phyloP scores from a whole-genome alignment of 1,284 basidiomycete genomes.

The Ganoderma sinense region DNA sequence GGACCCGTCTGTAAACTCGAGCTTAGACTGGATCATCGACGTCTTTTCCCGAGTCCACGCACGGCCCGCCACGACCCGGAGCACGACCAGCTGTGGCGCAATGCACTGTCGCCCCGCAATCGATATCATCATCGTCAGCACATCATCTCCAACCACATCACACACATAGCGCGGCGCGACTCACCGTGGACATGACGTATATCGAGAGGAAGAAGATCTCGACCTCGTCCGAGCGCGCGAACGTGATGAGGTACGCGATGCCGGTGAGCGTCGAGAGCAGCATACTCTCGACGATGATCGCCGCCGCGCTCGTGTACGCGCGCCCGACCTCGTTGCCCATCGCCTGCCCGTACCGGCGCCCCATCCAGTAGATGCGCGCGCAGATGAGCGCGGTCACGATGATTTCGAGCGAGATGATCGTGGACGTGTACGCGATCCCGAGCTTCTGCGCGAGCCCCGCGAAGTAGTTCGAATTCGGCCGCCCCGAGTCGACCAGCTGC shows the following conservation, averaged over 20 bases:
- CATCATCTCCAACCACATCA: neutral
- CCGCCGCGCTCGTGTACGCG: slow-evolving; percentile 22
- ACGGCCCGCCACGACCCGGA: slow-evolving; percentile 41
- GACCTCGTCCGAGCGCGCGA: slow-evolving; percentile 19
- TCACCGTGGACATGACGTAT: slow-evolving; percentile 30
- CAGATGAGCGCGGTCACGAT: slow-evolving; percentile 27
- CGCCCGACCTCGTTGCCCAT: slow-evolving; percentile 8
- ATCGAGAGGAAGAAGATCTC: slow-evolving; percentile 28
- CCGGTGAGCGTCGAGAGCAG: slow-evolving; percentile 21
- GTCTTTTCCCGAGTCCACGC: slow-evolving; percentile 34
- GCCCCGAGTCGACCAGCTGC: slow-evolving; percentile 27
- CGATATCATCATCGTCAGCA: neutral
- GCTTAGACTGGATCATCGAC: slow-evolving; percentile 10
- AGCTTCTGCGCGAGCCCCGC: slow-evolving; percentile 23
- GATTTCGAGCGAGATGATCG: slow-evolving; percentile 26
- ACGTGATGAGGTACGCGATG: slow-evolving; percentile 25
- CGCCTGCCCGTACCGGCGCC: neutral
- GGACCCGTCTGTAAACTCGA: slow-evolving; percentile 22
- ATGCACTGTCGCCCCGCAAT: slow-evolving; percentile 32
- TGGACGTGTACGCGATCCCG: slow-evolving; percentile 27
- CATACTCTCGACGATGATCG: slow-evolving; percentile 26
- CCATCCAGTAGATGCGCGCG: slow-evolving; percentile 20
- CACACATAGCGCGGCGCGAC: neutral
- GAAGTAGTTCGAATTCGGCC: slow-evolving; percentile 26
- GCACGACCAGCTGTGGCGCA: slow-evolving; percentile 43